A percentile compares a stretch with the other conserved stretches of the same genome.
These are phyloP conservation scores for Quercus engelmannii DNA, from an alignment of 306 rosid genomes.

Conservation along the genomic window DNA sequence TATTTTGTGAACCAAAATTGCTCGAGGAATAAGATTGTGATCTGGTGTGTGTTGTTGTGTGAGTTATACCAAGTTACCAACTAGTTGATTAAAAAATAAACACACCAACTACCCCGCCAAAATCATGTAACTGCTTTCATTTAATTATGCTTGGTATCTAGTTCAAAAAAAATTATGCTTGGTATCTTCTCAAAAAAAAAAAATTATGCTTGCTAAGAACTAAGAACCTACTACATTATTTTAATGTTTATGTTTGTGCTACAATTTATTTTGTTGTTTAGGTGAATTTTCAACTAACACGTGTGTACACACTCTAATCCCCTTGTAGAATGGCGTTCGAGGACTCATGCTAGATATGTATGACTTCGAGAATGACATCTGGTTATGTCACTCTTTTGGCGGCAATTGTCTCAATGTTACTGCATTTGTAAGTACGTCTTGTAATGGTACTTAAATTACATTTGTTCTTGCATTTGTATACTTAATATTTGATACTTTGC, in stretches of 20 bases:
- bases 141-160: neutral
- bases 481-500: neutral
- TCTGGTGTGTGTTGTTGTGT: too few species aligned
- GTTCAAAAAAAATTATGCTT: neutral
- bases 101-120: constrained; percentile 14
- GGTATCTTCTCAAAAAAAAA: too few species aligned
- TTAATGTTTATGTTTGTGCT: neutral
- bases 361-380: constrained; percentile 65
- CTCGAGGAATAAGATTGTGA: too few species aligned
- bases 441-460: neutral
- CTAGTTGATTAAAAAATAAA: neutral
- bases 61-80: too few species aligned
- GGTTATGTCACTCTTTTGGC: constrained; percentile 77
- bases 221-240: neutral
- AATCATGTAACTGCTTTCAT: neutral
- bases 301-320: neutral
- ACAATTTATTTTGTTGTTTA: neutral
- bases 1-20: too few species aligned
- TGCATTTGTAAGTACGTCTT: constrained; percentile 73
- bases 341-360: constrained; percentile 95
- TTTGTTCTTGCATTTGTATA: too few species aligned
- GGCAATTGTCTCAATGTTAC: constrained; percentile 69
- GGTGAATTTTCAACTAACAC: neutral
- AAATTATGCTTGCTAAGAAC: too few species aligned
- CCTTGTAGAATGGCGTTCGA: constrained; percentile 72